Base-by-base conservation (phyloP, 208 protist species). In the Leishmania martiniquensis region DNA sequence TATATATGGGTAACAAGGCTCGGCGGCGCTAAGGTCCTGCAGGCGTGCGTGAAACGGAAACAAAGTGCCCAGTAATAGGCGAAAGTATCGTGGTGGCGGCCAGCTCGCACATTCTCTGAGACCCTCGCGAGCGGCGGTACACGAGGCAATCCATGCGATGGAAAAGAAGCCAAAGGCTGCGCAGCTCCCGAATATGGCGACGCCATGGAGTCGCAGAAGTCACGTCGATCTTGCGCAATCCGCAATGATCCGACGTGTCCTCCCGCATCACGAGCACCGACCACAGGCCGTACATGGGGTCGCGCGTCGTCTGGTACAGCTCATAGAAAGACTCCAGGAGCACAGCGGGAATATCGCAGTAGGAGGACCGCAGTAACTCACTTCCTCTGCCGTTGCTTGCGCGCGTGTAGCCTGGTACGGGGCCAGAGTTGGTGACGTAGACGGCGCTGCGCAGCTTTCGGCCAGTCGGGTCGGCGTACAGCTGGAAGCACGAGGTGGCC, bases 201-300 rank as follows among this genome's bases (percentile, higher is more conserved):
- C 55, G 60, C 80, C 74, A 84, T 20, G 54, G 55, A 4, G n/a
- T 67, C 12, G 42, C 63, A 55, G n/a, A 51, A 25, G 17, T 39
- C 1, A 78, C 6, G 13, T 77, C 72, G 15, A 29, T 51, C 47
- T 75, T 49, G 9, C 54, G 20, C 44, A 85, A 51, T 12, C 34
- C 39, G 34, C 81, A 85, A 51, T 81, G 81, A 54, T 84, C 80
- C 4, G 69, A 80, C 12, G 66, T 76, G 75, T 68, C 77, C 15
- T 62, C 44, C 29, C 78, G 68, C 76, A 89, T 87, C 5, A 86
- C 79, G n/a, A 80, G 74, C 69, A 85, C 42, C 45, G 87, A 72
- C 87, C 87, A 91, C 29, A 80, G 47, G 4, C 76, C 87, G 67
- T 91, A 91, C 77, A 89, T 82, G 59, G 75, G 52, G 66, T 91